Base-by-base conservation (phyloP, 2,329 filamentous ascomycete genomes). In the Aspergillus ibericus region DNA sequence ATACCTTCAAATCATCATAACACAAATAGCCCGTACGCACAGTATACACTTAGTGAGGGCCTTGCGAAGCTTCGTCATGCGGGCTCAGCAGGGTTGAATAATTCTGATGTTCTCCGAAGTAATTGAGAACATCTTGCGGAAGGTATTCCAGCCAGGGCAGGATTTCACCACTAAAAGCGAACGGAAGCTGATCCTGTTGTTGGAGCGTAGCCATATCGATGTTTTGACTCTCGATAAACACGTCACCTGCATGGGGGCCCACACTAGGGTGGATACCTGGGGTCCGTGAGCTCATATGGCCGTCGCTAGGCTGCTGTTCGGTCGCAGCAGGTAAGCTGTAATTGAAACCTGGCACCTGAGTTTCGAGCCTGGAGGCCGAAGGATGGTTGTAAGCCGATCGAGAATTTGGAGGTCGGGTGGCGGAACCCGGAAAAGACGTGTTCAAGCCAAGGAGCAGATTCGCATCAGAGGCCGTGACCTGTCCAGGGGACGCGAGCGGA, bases 111-210 rank as follows among this genome's bases (percentile, higher is more conserved):
- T 79, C 77, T 3, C 74, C 76, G 61, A 80, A 86, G 54, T 85
- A 81, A 32, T 80, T 82, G 38, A 89, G 68, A 59, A 90, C 82
- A 67, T 90, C 87, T 22, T 82, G 83, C 0, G 89, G 88, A 6
- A 92, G 77, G 59, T 90, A 90, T 66, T 91, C 89, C 10, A 92
- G 78, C 88, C 89, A 93, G 0, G 87, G 85, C 75, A 91, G 84
- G 44, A 91, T 88, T 15, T 86, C 83, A 1, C 85, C 87, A 27
- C 71, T 73, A 27, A 77, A 74, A 9, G 68, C 58, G 29, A 79
- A 77, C 2, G 75, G 75, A 46, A 76, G 72, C 1, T 72, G 67
- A 38, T 72, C 69, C 35, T 75, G 74, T 52, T 76, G 69, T 7
- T 78, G 74, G 16, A 92, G 75, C 4, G 84, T 78, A 22, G 83